Percentiles rank a stretch among this genome's conserved stretches.
Evolutionary conservation across 495 filamentous ascomycete species (phyloP).

Genomic region (Hamigera avellanea): DNA sequence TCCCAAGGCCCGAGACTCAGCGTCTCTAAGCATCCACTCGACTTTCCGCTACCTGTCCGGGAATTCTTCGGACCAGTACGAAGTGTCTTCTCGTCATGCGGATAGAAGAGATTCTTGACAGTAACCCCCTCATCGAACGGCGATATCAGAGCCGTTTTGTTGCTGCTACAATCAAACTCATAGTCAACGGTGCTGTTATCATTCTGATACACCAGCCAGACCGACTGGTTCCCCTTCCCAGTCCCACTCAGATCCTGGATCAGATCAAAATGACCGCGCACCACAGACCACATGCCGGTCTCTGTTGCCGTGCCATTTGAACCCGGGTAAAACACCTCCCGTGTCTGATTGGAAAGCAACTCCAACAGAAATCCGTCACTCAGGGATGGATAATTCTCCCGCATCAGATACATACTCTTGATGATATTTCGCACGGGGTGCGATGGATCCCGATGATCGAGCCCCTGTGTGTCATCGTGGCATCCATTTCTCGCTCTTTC

Average conservation of each 20-base stretch:
- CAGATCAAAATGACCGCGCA: conserved; percentile 38
- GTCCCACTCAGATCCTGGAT: conserved; percentile 42
- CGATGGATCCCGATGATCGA: conserved; percentile 61
- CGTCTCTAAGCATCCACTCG: conserved; percentile 45
- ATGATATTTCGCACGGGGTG: conserved; percentile 55
- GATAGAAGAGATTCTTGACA: conserved; percentile 56
- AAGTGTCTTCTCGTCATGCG: conserved; percentile 45
- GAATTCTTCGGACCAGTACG: conserved; percentile 33
- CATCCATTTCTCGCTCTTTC: conserved; percentile 45
- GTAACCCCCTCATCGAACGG: conserved; percentile 44
- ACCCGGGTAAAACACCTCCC: conserved; percentile 37
- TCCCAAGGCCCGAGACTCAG: conserved; percentile 46
- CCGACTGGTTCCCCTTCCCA: conserved; percentile 38
- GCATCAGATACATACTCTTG: conserved; percentile 55
- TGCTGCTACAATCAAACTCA: conserved; percentile 46
- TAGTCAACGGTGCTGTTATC: conserved; percentile 43
- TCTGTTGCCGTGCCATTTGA: conserved; percentile 45
- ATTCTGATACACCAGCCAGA: conserved; percentile 63
- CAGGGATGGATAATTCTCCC: conserved; percentile 45
- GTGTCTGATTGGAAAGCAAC: conserved; percentile 48
- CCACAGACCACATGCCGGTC: conserved; percentile 56
- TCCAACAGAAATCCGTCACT: conserved; percentile 53
- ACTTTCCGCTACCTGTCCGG: too few relatives aligned
- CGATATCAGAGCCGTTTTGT: conserved; percentile 40
- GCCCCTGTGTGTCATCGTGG: conserved; percentile 42